Evolutionary conservation across 176 grass and related monocot genomes (phyloP), one percentile per base, ranked within the genome.

Genomic region (Cenchrus americanus): DNA sequence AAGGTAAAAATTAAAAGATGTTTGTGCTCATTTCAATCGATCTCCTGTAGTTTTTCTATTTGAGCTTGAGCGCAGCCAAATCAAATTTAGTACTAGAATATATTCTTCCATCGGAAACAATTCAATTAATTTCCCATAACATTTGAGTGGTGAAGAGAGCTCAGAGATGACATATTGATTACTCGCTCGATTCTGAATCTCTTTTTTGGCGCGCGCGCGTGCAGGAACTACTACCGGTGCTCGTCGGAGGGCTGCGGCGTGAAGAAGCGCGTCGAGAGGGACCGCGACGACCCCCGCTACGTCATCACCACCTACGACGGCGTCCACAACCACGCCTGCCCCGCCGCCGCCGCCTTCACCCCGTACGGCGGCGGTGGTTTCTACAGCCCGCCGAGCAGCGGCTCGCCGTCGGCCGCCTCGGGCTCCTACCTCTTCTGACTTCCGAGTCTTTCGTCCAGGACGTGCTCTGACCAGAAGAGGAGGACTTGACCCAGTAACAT

Each of bases 231-330:
- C 67, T 94, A 82, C 77, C 80, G 76, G 70, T 94, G 89, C 85
- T 85, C 92, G 19, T 57, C 80, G 66, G 80, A 89, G 50, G 80
- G 84, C 2, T 94, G 92, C 44, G 81, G 73, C 61, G 86, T 94
- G 76, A 94, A 91, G 89, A 94, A 94, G 80, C 87, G 76, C 24
- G 89, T 94, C 4, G 89, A 94, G 68, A 73, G 92, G 59, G 89
- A 94, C 58, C 76, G 84, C 1, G 67, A 94, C 1, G 92, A 94
- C 69, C 34, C 86, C 2, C 49, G 66, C 34, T 94, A 89, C 59
- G 89, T 94, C 44, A 82, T 91, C 86, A 91, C 89, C 63, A 84
- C 86, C 51, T 94, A 94, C 77, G 89, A 94, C 55, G 92, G 92
- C 62, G 66, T 91, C 19, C 92, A 94, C 80, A 94, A 91, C 76